Base-by-base conservation (phyloP, 2,329 filamentous ascomycete species). In the Sclerotinia subarctica region DNA sequence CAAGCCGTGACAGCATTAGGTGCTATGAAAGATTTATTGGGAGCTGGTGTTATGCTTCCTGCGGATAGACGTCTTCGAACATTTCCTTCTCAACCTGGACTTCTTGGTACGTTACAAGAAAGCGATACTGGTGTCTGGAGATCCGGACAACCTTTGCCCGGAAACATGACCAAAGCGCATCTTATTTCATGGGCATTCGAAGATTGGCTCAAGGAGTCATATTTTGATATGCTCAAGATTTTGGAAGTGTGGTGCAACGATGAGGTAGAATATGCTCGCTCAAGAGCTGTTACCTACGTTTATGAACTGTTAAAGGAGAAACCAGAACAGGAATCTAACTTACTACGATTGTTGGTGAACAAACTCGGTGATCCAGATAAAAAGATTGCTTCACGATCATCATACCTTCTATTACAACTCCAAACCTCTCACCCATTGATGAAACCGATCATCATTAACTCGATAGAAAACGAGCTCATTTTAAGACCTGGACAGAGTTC, bases 351-450 rank as follows among this genome's bases (percentile, higher is more conserved):
- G 67, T 81, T 99, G 68, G 93, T 99, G 73, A 98, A 98, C 82
- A 99, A 99, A 80, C 86, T 99, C 35, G 94, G 96, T 74, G 95
- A 99, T 77, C 92, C 91, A 56, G 93, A 96, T 72, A 93, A 93
- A 78, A 99, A 98, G 80, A 96, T 99, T 74, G 90, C 95, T 0
- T 99, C 95, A 5, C 88, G 94, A 69, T 90, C 94, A 2, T 98
- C 95, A 0, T 96, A 97, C 79, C 85, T 98, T 56, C 83, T 99
- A n/a, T 84, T 99, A 64, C 95, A 99, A 77, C 83, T 99, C 10
- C 88, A 97, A 76, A 91, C 89, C 69, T 88, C 90, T 0, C 95
- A 99, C 78, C 95, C 95, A 0, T 85, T 92, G 66, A 99, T 99
- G 95, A 98, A 97, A 79, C 84, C 87, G 21, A 89, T 96, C 64